Evolutionary conservation across 2,329 filamentous ascomycete genomes (phyloP).

Genomic region (Colletotrichum navitas): DNA sequence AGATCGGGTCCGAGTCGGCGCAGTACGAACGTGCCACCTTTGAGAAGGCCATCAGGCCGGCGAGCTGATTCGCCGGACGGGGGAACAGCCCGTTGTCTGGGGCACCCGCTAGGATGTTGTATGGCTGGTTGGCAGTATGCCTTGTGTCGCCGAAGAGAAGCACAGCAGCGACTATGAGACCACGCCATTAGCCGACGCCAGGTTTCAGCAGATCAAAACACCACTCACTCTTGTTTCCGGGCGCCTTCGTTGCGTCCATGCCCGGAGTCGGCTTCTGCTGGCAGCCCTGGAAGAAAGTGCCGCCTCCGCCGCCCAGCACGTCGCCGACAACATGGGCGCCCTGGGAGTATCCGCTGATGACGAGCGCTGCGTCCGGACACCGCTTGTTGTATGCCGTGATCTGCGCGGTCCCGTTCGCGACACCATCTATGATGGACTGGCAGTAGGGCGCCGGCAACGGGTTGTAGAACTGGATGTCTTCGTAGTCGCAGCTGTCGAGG

Average conservation of each 20-base stretch:
- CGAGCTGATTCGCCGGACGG: slow-evolving; percentile 48
- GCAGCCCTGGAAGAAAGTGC: slow-evolving; percentile 51
- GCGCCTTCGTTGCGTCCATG: slow-evolving; percentile 46
- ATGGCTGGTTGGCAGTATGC: slow-evolving; percentile 52
- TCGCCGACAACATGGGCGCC: slow-evolving; percentile 55
- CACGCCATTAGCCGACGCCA: background rate
- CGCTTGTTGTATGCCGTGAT: slow-evolving; percentile 55
- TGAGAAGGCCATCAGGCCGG: slow-evolving; percentile 48
- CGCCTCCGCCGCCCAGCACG: slow-evolving; percentile 52
- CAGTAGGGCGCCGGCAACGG: slow-evolving; percentile 50
- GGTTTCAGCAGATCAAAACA: background rate
- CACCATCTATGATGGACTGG: slow-evolving; percentile 53
- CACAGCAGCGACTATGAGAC: slow-evolving; percentile 49
- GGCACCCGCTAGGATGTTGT: slow-evolving; percentile 50
- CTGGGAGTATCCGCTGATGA: slow-evolving; percentile 58
- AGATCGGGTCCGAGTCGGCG: slow-evolving; percentile 54
- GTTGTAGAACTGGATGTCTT: slow-evolving; percentile 51
- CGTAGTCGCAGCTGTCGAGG: slow-evolving; percentile 49
- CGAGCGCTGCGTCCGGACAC: slow-evolving; percentile 56
- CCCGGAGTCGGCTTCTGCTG: slow-evolving; percentile 45
- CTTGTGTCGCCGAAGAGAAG: slow-evolving; percentile 52
- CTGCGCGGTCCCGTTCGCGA: slow-evolving; percentile 51
- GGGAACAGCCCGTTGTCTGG: slow-evolving; percentile 47
- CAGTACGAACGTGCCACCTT: slow-evolving; percentile 52
- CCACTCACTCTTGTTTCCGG: slow-evolving; percentile 52